phyloP scores from a whole-genome alignment of 306 rosid genomes.

The Astragalus membranaceus region DNA sequence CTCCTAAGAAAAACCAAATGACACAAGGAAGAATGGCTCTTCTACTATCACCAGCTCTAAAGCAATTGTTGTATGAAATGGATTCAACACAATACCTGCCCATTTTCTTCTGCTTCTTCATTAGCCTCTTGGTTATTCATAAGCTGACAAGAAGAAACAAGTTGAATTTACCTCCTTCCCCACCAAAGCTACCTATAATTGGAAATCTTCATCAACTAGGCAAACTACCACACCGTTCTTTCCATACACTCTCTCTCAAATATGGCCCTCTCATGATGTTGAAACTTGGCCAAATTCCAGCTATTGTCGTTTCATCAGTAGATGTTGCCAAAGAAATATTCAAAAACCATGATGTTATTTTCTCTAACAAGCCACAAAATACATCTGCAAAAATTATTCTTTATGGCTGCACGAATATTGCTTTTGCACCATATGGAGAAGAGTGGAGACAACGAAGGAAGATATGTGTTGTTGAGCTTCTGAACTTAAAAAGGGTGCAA shows the following conservation, averaged over 20 bases:
- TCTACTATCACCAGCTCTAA: background rate
- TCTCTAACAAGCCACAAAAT: background rate
- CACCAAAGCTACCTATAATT: constrained; percentile 28
- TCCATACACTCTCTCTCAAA: constrained; percentile 17
- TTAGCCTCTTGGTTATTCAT: background rate
- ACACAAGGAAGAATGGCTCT: background rate
- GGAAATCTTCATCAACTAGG: constrained; percentile 46
- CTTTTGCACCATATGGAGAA: constrained; percentile 3
- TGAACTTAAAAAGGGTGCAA: constrained; percentile 27
- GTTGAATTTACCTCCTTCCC: background rate
- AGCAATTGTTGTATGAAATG: background rate
- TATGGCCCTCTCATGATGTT: constrained; percentile 35
- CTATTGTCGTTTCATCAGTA: constrained; percentile 25
- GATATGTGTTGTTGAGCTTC: constrained; percentile 6
- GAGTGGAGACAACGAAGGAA: constrained; percentile 27
- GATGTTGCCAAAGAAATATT: constrained; percentile 7
- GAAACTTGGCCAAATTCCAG: constrained; percentile 20
- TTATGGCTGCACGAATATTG: constrained; percentile 11
- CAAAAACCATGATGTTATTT: constrained; percentile 3
- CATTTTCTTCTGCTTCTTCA: background rate
- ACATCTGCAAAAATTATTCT: background rate
- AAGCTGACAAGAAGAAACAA: constrained; percentile 7
- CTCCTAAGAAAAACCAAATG: background rate
- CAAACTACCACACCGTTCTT: constrained; percentile 26
- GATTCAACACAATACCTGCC: background rate